Base-by-base conservation (phyloP, 2,329 filamentous ascomycete species). In the Aspergillus sp. region DNA sequence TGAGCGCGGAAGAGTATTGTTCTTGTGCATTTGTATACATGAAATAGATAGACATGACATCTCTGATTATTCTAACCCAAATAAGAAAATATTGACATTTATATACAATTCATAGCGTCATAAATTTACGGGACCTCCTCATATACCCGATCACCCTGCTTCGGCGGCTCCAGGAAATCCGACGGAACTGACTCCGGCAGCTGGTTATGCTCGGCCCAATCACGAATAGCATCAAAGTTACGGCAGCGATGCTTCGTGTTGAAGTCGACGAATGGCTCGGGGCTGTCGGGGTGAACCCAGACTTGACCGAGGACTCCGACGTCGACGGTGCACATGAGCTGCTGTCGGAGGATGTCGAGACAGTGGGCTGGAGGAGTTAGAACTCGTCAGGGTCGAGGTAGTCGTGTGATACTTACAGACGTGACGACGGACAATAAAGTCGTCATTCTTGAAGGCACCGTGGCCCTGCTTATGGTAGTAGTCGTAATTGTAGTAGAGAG, bases 321-420 rank as follows among this genome's bases (percentile, higher is more conserved):
- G 63, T 88, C 86, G 20, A 83, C 77, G 29, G 81, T 84, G 71
- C 86, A 88, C 84, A 87, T 87, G 14, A 88, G 77, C 16, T 86
- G 82, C 67, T 88, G 85, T 1, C 85, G 82, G 49, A 88, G 60
- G 3, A 83, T 84, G 62, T 88, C 86, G 32, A 88, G 75, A 59
- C 86, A 88, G 61, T 88, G 85, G 5, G 81, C 80, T 83, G 52
- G 2, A 5, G 6, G 12, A 2, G 32, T 59, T 29, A 61, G 59
- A 7, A 57, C 54, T 12, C 0, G 10, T 11, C 10, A 29, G 6
- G 12, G 39, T 11, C 20, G 14, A 42, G 36, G 14, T 6, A 42
- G 56, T 12, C 36, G 29, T 12, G 29, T 36, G 6, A 46, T 56
- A 79, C 83, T 72, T 75, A 87, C 84, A 84, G 64, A 86, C 77